phyloP scores from a whole-genome alignment of 2,329 filamentous ascomycete species.

The Calonectria henricotiae region DNA sequence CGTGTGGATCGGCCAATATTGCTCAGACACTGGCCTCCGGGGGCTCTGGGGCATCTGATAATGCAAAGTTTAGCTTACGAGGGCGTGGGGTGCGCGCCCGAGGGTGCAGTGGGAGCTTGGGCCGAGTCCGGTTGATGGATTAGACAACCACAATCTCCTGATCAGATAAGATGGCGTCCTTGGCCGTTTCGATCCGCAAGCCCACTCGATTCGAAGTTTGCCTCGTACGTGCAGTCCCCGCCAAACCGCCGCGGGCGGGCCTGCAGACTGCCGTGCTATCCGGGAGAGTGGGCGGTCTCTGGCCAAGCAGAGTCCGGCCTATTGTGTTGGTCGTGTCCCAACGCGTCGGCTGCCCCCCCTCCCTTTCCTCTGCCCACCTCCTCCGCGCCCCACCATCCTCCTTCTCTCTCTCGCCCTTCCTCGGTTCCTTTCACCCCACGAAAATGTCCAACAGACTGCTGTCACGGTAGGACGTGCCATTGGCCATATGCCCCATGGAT shows the following conservation, averaged over 20 bases:
- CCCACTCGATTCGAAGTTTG: slow-evolving; percentile 17
- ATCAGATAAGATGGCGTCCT: slow-evolving; percentile 33
- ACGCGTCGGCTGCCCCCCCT: background rate
- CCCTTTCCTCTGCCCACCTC: too few relatives aligned
- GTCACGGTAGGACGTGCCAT: too few relatives aligned
- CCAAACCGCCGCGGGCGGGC: slow-evolving; percentile 5
- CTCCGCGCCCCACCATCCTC: too few relatives aligned
- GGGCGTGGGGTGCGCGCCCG: slow-evolving; percentile 13
- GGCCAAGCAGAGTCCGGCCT: background rate
- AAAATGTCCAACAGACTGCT: too few relatives aligned
- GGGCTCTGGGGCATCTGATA: slow-evolving; percentile 21
- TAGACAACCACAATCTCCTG: slow-evolving; percentile 33
- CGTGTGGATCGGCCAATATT: slow-evolving; percentile 20
- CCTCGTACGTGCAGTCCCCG: slow-evolving; percentile 21
- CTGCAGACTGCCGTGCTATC: slow-evolving; percentile 27
- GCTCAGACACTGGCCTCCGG: background rate
- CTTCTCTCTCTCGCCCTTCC: too few relatives aligned
- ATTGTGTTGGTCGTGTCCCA: background rate
- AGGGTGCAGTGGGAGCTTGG: background rate
- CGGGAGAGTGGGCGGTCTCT: slow-evolving; percentile 14
- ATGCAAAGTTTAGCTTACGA: slow-evolving; percentile 24
- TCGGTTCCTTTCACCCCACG: too few relatives aligned
- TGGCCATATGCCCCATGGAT: too few relatives aligned
- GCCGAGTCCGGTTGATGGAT: slow-evolving; percentile 24
- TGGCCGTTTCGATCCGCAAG: slow-evolving; percentile 11